A percentile compares a stretch with the other conserved stretches of the same genome.
These are phyloP conservation scores for Paracoccidioides lutzii DNA, from an alignment of 2,329 filamentous ascomycete species.

Conservation along the genomic window DNA sequence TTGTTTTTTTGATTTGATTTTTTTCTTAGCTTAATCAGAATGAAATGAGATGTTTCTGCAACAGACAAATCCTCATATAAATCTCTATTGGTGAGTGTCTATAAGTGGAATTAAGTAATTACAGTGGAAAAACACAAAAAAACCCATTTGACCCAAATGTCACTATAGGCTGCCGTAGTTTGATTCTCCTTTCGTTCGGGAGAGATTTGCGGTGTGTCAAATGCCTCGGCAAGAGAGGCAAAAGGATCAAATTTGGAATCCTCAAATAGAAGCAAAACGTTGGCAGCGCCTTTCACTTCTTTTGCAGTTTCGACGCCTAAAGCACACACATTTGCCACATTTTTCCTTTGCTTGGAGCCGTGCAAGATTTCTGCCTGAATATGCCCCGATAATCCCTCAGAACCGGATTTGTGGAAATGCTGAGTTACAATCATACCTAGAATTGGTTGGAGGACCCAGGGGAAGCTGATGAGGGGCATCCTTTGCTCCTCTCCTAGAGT, in stretches of 20 bases:
- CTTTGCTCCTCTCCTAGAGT: slow-evolving; percentile 15
- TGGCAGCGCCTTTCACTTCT: slow-evolving; percentile 23
- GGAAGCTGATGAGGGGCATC: slow-evolving; percentile 82
- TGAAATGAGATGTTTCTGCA: no score
- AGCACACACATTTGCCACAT: background rate
- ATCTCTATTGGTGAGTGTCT: no score
- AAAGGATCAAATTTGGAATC: slow-evolving; percentile 7
- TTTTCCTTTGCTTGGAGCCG: background rate
- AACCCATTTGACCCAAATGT: background rate
- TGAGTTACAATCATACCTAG: slow-evolving; percentile 55
- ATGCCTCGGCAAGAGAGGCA: slow-evolving; percentile 3
- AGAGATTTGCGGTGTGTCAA: background rate
- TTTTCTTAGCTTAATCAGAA: no score
- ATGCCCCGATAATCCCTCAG: background rate
- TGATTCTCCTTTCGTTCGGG: background rate
- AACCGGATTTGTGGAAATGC: slow-evolving; percentile 10
- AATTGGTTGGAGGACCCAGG: slow-evolving; percentile 72
- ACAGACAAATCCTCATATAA: no score
- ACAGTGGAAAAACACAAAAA: no score
- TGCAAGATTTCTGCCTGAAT: background rate
- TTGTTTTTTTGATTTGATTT: no score
- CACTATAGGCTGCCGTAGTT: background rate
- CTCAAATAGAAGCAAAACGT: slow-evolving; percentile 23
- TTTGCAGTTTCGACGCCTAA: slow-evolving; percentile 20
- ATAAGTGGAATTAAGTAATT: no score